phyloP scores from a whole-genome alignment of 768 basidiomycete genomes.

The Scleroderma bovista region DNA sequence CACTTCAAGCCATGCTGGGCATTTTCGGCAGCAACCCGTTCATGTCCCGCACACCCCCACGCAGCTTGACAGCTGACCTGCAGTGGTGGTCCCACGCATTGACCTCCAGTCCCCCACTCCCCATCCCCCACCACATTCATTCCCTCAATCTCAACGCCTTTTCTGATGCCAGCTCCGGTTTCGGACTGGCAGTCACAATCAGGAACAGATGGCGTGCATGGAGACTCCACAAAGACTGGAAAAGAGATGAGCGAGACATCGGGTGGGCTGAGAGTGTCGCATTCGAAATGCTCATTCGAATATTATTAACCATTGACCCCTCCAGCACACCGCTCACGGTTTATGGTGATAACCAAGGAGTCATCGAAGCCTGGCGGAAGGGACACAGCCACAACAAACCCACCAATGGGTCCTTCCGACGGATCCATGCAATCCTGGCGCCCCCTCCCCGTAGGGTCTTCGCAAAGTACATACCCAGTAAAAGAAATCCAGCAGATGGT shows the following conservation, averaged over 20 bases:
- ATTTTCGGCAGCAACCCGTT: conserved; percentile 26
- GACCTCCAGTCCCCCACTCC: neutral
- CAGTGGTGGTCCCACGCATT: neutral
- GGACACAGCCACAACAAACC: neutral
- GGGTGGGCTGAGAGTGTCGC: conserved; percentile 44
- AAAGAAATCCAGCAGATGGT: conserved; percentile 33
- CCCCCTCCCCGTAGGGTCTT: conserved; percentile 8
- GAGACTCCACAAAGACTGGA: conserved; percentile 29
- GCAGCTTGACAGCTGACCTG: conserved; percentile 12
- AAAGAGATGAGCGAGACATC: conserved; percentile 29
- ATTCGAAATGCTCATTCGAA: conserved; percentile 33
- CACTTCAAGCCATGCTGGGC: conserved; percentile 32
- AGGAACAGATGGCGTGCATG: conserved; percentile 28
- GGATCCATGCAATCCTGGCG: neutral
- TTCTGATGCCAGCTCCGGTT: conserved; percentile 37
- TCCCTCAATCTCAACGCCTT: conserved; percentile 28
- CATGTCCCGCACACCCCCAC: conserved; percentile 16
- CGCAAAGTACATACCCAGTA: conserved; percentile 30
- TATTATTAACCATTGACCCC: neutral
- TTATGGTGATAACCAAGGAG: conserved; percentile 2
- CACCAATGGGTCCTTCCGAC: neutral
- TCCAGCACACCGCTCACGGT: conserved; percentile 1
- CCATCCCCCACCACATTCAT: conserved; percentile 23
- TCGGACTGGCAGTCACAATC: conserved; percentile 32
- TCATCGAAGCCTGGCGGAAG: conserved; percentile 3